phyloP scores from a whole-genome alignment of 441 rosid genomes.

The Euphorbia celastroides region DNA sequence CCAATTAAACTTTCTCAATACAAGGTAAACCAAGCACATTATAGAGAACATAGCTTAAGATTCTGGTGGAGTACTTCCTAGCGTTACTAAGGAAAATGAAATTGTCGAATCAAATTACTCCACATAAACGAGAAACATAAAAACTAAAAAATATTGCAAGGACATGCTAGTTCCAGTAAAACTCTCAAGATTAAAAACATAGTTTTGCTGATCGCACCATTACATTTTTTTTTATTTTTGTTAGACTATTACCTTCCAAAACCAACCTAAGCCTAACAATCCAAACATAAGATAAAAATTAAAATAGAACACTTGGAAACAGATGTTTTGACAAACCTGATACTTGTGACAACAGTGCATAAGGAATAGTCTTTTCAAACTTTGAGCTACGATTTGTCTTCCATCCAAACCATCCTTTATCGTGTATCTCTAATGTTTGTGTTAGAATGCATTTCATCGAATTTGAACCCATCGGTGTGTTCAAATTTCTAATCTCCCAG shows the following conservation, averaged over 20 bases:
- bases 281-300: not conserved
- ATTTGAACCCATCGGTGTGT: slow-evolving; percentile 59
- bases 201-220: not conserved
- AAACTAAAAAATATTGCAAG: not conserved
- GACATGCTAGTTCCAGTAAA: not conserved
- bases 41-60: not conserved
- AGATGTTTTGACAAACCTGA: slow-evolving; percentile 48
- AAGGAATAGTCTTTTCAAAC: slow-evolving; percentile 83
- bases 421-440: slow-evolving; percentile 78
- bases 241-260: not conserved
- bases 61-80: not conserved
- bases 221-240: not conserved
- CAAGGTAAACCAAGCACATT: not conserved
- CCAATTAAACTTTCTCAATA: not conserved
- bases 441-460: slow-evolving; percentile 71
- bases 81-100: not conserved
- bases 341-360: slow-evolving; percentile 83
- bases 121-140: not conserved
- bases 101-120: not conserved
- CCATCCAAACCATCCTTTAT: slow-evolving; percentile 78
- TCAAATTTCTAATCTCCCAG: slow-evolving; percentile 88
- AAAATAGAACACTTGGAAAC: not conserved
- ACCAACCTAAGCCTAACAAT: not conserved
- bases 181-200: not conserved
- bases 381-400: slow-evolving; percentile 65